Base-by-base conservation (phyloP, 352 stramenopile genomes). In the Plasmopara muralis region DNA sequence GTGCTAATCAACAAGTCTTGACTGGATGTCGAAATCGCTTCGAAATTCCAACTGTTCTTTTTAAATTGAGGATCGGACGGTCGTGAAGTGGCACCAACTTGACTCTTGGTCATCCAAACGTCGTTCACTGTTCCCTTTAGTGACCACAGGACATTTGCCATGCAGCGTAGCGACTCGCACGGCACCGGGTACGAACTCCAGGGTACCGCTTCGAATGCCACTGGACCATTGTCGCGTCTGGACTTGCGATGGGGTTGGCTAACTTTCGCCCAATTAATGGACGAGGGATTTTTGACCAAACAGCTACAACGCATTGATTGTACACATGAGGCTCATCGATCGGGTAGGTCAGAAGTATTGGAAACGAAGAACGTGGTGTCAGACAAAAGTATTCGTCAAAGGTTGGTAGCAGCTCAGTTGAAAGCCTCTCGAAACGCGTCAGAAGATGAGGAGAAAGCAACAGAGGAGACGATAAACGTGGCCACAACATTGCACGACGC, bases 171-270 rank as follows among this genome's bases (percentile, higher is more conserved):
- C 25, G 28, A 47, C 12, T 18, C 28, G 43, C 29, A 28, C 39
- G 50, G 53, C 29, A 70, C 65, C 25, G 65, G 65, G 15, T 73
- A 63, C 54, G 65, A 62, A 43, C 45, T 34, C 16, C 44, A 43
- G 5, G 37, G 43, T 39, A 12, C 25, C 42, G 9, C 40, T 30
- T 34, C 18, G 9, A 41, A 47, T 38, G n/a, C 18, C 7, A 39
- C 35, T 40, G 29, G 6, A 29, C 6, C 31, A 5, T 12, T 35
- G 31, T 35, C 31, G 31, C 74, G 81, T n/a, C 50, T 66, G 16
- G 78, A 89, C 55, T 40, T 79, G 52, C 76, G 77, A 7, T 92
- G 81, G 81, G 61, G 68, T n/a, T 68, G 75, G n/a, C 55, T 92
- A 16, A 58, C 61, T 7, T 68, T 86, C 38, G 74, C 72, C 5